Percentiles rank a stretch among this genome's conserved stretches.
Conservation (phyloP, 2,329 filamentous ascomycete species). For the Ceratocystis cubensis region DNA sequence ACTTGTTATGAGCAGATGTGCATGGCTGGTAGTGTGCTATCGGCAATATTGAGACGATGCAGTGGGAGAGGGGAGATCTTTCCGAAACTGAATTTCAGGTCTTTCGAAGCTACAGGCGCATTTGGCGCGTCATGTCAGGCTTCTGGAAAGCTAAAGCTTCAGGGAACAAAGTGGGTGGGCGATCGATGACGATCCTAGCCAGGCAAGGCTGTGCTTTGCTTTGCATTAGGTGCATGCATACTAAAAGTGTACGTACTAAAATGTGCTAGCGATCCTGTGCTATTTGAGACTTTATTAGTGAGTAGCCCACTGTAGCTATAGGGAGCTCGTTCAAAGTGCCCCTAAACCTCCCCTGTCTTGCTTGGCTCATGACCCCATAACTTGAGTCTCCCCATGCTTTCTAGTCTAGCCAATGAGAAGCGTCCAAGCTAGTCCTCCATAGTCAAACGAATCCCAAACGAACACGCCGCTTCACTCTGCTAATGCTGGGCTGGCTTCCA, state of each 20-base stretch:
- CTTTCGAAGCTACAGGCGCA: neutral
- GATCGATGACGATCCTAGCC: neutral
- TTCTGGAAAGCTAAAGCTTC: slow-evolving; percentile 1
- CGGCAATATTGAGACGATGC: neutral
- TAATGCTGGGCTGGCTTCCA: neutral
- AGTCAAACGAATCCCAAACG: slow-evolving; percentile 6
- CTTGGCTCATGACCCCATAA: neutral
- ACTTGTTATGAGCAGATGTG: neutral
- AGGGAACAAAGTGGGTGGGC: neutral
- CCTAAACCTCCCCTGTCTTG: neutral
- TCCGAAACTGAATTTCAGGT: neutral
- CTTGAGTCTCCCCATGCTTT: neutral
- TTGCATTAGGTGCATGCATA: too few species aligned
- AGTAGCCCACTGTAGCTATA: neutral
- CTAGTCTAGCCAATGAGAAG: neutral
- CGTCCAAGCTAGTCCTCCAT: neutral
- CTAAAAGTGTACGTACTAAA: too few species aligned
- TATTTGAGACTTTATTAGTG: neutral
- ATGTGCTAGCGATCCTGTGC: neutral
- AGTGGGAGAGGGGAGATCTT: neutral
- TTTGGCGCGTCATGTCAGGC: slow-evolving; percentile 3
- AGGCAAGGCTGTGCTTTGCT: neutral
- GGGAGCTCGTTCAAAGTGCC: neutral
- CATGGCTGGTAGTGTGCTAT: neutral
- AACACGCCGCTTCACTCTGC: slow-evolving; percentile 14